Conservation (phyloP, 441 rosid species). For the Pelargonium citronellum region DNA sequence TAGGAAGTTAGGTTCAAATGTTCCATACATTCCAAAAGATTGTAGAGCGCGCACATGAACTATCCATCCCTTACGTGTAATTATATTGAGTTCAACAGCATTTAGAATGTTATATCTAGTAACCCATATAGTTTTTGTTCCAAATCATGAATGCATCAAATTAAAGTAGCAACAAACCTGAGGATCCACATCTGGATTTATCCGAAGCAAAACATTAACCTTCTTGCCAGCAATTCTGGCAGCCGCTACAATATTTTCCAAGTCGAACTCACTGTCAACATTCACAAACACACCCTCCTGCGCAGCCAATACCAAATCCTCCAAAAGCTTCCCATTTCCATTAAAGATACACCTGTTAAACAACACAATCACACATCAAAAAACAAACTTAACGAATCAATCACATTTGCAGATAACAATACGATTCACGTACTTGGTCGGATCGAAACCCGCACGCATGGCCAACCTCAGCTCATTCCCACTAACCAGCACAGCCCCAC, state of each 20-base stretch:
- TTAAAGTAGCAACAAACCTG: slow-evolving; percentile 46
- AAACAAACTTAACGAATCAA: slow-evolving; percentile 7
- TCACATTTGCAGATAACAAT: not conserved
- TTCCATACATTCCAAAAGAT: not conserved
- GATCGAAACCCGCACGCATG: slow-evolving; percentile 81
- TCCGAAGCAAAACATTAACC: slow-evolving; percentile 89
- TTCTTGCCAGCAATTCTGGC: slow-evolving; percentile 74
- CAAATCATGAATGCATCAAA: not conserved
- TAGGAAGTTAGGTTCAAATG: too few relatives aligned
- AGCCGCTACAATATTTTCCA: slow-evolving; percentile 83
- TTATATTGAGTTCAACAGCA: not conserved
- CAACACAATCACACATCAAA: slow-evolving; percentile 7
- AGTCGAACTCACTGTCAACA: slow-evolving; percentile 93
- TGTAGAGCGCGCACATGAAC: not conserved
- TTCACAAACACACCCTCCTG: slow-evolving; percentile 89
- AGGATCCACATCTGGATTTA: slow-evolving; percentile 97
- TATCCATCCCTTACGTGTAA: not conserved
- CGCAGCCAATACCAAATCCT: slow-evolving; percentile 90
- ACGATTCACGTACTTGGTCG: slow-evolving; percentile 50
- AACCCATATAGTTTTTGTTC: not conserved
- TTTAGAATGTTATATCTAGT: not conserved
- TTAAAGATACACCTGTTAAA: slow-evolving; percentile 78
- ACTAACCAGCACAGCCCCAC: slow-evolving; percentile 91
- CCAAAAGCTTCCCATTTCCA: slow-evolving; percentile 90
- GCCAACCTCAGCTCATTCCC: slow-evolving; percentile 96